phyloP scores from a whole-genome alignment of 2,329 filamentous ascomycete species.

The Microcera coccophila region DNA sequence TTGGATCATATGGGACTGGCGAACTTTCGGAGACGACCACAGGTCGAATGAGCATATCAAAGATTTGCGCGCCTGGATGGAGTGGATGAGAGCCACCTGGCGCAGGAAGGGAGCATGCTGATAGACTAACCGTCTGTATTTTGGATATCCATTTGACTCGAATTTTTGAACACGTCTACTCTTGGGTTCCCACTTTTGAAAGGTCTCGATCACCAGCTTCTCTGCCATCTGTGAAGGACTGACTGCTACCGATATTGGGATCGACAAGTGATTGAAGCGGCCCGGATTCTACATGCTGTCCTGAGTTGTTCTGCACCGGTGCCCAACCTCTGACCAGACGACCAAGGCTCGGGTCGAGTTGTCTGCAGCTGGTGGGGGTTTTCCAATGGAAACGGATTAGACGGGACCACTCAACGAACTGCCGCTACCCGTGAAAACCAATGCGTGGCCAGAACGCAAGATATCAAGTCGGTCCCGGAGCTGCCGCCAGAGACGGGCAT shows the following conservation, averaged over 20 bases:
- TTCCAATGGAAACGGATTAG: not conserved
- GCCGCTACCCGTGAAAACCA: not conserved
- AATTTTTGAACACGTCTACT: constrained; percentile 1
- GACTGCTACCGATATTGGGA: not conserved
- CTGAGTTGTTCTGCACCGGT: not conserved
- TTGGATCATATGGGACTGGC: not conserved
- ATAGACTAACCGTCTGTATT: constrained; percentile 18
- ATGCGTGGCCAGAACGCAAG: not conserved
- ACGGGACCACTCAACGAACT: not conserved
- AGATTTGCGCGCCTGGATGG: constrained; percentile 13
- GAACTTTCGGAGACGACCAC: not conserved
- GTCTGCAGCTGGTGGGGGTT: not conserved
- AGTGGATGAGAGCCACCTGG: constrained; percentile 13
- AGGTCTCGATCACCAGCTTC: not conserved
- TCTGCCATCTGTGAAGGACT: too few species aligned
- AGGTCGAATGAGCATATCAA: constrained; percentile 5
- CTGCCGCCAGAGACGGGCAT: too few species aligned
- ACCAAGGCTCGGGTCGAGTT: not conserved
- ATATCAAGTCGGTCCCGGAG: not conserved
- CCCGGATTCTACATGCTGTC: not conserved
- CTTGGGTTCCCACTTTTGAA: not conserved
- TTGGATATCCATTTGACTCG: constrained; percentile 22
- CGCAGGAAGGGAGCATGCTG: constrained; percentile 14
- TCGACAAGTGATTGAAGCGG: not conserved
- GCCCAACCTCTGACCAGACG: not conserved